Percentiles rank a stretch among this genome's conserved stretches.
phyloP scores from a whole-genome alignment of 2,329 filamentous ascomycete genomes.

The Dothiorella sarmentorum region DNA sequence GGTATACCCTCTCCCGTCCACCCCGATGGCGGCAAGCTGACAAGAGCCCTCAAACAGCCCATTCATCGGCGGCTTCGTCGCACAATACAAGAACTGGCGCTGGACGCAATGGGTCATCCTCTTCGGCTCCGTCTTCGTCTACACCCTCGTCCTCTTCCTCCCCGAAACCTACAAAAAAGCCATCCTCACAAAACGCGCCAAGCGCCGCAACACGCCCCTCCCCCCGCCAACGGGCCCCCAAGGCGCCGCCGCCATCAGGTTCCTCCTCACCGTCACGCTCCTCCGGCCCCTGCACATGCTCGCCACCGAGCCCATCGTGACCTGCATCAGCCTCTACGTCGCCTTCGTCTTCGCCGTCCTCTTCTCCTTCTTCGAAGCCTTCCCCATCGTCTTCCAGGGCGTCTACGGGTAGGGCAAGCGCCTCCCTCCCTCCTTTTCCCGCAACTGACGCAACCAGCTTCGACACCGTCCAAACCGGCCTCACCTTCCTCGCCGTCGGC shows the following conservation, averaged over 20 bases:
- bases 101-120: constrained; percentile 38
- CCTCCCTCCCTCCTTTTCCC: too few relatives aligned
- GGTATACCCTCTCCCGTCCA: too few relatives aligned
- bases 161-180: constrained; percentile 53
- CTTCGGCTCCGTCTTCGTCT: constrained; percentile 23
- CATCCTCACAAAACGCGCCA: constrained; percentile 39
- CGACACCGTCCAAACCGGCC: constrained; percentile 16
- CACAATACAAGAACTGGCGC: constrained; percentile 37
- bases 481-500: constrained; percentile 25
- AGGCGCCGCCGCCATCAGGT: constrained; percentile 24
- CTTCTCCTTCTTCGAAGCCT: constrained; percentile 28
- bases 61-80: constrained; percentile 40
- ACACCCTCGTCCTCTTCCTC: constrained; percentile 30
- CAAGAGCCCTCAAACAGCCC: constrained; percentile 23
- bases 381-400: constrained; percentile 24
- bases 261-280: constrained; percentile 40
- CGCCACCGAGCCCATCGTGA: constrained; percentile 28
- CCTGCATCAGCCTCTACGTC: constrained; percentile 22
- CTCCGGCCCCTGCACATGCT: constrained; percentile 49
- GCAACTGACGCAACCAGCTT: constrained; percentile 21
- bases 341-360: constrained; percentile 28
- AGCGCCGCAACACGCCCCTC: constrained; percentile 19
- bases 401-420: constrained; percentile 32
- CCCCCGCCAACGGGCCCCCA: constrained; percentile 11
- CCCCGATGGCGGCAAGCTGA: background rate